phyloP scores from a whole-genome alignment of 1,284 basidiomycete genomes.

The Ceratobasidium sp. region DNA sequence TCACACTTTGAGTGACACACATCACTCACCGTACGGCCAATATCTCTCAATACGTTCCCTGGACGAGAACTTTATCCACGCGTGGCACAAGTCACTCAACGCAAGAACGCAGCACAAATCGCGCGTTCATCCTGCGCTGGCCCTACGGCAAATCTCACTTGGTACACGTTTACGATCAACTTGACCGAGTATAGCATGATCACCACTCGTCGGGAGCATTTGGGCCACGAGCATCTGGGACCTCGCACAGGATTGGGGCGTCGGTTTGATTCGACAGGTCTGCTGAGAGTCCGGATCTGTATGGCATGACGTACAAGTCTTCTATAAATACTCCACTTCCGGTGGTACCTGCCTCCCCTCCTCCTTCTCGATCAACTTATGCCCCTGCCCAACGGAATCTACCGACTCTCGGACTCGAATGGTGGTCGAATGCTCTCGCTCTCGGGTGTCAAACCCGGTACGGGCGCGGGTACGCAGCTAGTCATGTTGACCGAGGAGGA shows the following conservation, averaged over 20 bases:
- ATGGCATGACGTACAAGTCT: not conserved
- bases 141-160: constrained; percentile 8
- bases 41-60: not conserved
- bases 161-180: constrained; percentile 4
- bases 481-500: constrained; percentile 33
- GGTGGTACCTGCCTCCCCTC: too few species aligned
- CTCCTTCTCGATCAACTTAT: too few species aligned
- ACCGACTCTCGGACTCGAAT: not conserved
- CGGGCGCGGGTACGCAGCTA: constrained; percentile 23
- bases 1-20: too few species aligned
- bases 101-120: not conserved
- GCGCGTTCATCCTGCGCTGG: not conserved
- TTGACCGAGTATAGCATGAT: too few species aligned
- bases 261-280: too few species aligned
- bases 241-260: too few species aligned
- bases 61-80: not conserved
- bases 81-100: constrained; percentile 7
- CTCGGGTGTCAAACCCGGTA: constrained; percentile 8
- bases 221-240: too few species aligned
- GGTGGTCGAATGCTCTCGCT: not conserved
- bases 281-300: too few species aligned
- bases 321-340: constrained; percentile 12
- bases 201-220: too few species aligned
- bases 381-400: constrained; percentile 13
- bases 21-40: not conserved